A percentile compares a stretch with the other conserved stretches of the same genome.
phyloP scores from a whole-genome alignment of 345 rosid species.

The Gossypium mustelinum region DNA sequence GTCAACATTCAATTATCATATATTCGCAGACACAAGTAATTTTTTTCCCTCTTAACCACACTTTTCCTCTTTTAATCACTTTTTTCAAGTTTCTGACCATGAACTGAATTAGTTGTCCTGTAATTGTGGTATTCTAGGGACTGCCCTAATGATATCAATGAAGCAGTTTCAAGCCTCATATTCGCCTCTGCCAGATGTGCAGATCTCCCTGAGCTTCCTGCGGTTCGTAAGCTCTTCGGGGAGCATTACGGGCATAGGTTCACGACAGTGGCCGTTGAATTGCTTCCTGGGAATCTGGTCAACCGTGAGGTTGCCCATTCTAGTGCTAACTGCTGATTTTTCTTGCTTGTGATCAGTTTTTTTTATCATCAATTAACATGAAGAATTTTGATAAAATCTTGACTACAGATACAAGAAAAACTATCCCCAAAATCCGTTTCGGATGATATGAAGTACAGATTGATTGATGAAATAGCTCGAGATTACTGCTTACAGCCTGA shows the following conservation, averaged over 20 bases:
- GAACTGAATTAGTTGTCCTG: background rate
- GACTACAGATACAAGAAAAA: constrained; percentile 49
- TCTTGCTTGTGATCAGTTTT: background rate
- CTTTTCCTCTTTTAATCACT: background rate
- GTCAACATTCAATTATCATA: constrained; percentile 48
- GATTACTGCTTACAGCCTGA: constrained; percentile 38
- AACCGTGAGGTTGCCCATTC: constrained; percentile 50
- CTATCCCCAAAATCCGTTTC: constrained; percentile 39
- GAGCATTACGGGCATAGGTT: constrained; percentile 68
- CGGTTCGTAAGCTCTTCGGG: constrained; percentile 54
- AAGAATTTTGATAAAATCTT: background rate
- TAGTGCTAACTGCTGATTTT: background rate
- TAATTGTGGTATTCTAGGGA: constrained; percentile 37
- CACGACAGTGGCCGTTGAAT: constrained; percentile 44
- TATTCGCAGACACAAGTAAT: constrained; percentile 57
- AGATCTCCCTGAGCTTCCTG: constrained; percentile 66
- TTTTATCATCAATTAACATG: background rate
- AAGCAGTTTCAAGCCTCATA: constrained; percentile 84
- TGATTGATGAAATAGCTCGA: constrained; percentile 51
- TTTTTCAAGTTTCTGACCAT: background rate
- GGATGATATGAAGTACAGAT: constrained; percentile 42
- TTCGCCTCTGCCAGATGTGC: constrained; percentile 84
- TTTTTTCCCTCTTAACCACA: background rate
- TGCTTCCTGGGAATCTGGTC: constrained; percentile 61
- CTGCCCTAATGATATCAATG: constrained; percentile 62